These are phyloP conservation scores for Saturnispora sanitii DNA, from an alignment of 805 yeast species.

Conservation along the genomic window DNA sequence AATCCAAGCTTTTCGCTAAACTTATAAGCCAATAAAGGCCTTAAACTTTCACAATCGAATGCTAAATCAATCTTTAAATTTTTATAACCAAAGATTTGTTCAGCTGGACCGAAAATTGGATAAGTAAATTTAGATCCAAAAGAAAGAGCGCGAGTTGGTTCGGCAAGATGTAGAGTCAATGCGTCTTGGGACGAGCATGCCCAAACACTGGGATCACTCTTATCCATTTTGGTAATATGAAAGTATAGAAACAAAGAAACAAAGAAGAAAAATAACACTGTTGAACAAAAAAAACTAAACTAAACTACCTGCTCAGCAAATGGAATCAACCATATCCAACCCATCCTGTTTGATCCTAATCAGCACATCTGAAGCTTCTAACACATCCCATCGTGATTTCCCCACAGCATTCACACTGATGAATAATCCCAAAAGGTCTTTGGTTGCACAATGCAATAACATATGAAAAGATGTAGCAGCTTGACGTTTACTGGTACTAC, in stretches of 20 bases:
- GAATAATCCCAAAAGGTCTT: conserved; percentile 12
- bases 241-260: background rate
- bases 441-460: conserved; percentile 16
- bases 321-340: background rate
- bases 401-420: conserved; percentile 12
- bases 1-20: conserved; percentile 44
- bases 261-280: background rate
- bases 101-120: conserved; percentile 89
- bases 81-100: conserved; percentile 76
- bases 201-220: conserved; percentile 42
- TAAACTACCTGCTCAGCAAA: background rate
- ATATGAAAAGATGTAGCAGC: conserved; percentile 17
- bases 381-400: conserved; percentile 19
- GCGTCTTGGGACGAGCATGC: conserved; percentile 64
- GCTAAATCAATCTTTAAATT: conserved; percentile 56
- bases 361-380: conserved; percentile 14
- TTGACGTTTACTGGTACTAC: conserved; percentile 6
- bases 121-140: conserved; percentile 81
- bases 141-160: conserved; percentile 45
- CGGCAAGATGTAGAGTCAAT: conserved; percentile 40
- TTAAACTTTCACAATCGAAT: conserved; percentile 65
- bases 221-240: conserved; percentile 12
- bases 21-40: conserved; percentile 59
- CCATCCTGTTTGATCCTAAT: conserved; percentile 1
- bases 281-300: background rate